phyloP scores from a whole-genome alignment of 495 filamentous ascomycete genomes.

The Penicillium alfredii region DNA sequence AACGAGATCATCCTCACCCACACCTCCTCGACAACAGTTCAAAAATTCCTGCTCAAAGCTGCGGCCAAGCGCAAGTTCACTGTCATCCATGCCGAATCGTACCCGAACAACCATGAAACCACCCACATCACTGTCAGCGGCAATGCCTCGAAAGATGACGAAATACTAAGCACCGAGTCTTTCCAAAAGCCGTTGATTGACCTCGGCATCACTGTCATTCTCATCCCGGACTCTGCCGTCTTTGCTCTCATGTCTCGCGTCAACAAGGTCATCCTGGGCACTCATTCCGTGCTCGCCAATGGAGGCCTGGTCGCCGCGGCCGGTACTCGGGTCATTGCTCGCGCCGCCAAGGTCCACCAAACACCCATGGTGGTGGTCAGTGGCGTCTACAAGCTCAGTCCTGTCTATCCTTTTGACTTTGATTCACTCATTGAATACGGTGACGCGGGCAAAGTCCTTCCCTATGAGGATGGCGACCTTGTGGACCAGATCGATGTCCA shows the following conservation, averaged over 20 bases:
- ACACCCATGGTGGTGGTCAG: slow-evolving; percentile 79
- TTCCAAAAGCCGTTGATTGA: slow-evolving; percentile 71
- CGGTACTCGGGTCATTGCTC: slow-evolving; percentile 70
- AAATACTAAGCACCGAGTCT: slow-evolving; percentile 45
- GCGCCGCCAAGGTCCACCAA: slow-evolving; percentile 71
- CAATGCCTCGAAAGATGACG: slow-evolving; percentile 35
- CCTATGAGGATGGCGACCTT: slow-evolving; percentile 66
- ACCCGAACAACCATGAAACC: slow-evolving; percentile 59
- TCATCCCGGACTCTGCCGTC: slow-evolving; percentile 75
- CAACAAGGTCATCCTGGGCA: slow-evolving; percentile 87
- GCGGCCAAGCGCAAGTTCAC: slow-evolving; percentile 83
- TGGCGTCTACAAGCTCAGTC: slow-evolving; percentile 86
- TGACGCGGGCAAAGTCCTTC: slow-evolving; percentile 64
- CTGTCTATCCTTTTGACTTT: slow-evolving; percentile 75
- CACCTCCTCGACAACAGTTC: slow-evolving; percentile 71
- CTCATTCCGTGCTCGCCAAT: slow-evolving; percentile 79
- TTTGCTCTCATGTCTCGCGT: slow-evolving; percentile 90
- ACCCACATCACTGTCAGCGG: slow-evolving; percentile 56
- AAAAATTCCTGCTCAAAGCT: slow-evolving; percentile 79
- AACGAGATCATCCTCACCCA: slow-evolving; percentile 86
- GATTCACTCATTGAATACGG: slow-evolving; percentile 76
- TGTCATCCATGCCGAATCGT: slow-evolving; percentile 69
- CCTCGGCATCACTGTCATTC: slow-evolving; percentile 71
- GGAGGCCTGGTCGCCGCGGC: slow-evolving; percentile 76
- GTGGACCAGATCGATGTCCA: slow-evolving; percentile 71